Conservation (phyloP, 2,329 filamentous ascomycete genomes). For the Biscogniauxia sp. region DNA sequence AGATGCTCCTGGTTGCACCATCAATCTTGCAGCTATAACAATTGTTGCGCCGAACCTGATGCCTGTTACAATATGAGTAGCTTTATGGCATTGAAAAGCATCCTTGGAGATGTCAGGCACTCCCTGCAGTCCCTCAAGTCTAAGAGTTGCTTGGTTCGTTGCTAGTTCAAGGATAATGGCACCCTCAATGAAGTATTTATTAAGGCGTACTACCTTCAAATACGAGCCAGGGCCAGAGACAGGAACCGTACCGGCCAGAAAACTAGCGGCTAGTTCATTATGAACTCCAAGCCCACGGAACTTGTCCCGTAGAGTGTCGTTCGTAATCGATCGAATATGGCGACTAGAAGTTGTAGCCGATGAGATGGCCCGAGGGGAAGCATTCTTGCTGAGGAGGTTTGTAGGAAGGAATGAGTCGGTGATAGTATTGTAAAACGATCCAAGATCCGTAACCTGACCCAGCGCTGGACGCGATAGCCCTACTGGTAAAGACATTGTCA, state of each 20-base stretch:
- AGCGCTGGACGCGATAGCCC: constrained; percentile 2
- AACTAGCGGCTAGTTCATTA: constrained; percentile 5
- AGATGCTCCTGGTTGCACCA: neutral
- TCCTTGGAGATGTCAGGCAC: neutral
- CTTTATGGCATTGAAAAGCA: neutral
- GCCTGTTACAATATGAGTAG: constrained; percentile 6
- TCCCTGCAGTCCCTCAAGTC: neutral
- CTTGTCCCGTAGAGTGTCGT: constrained; percentile 1
- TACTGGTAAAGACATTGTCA: neutral
- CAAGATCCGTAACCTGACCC: constrained; percentile 5
- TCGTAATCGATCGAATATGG: neutral
- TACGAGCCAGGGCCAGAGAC: constrained; percentile 6
- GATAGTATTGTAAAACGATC: constrained; percentile 4
- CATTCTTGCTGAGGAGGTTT: neutral
- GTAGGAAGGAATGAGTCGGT: constrained; percentile 5
- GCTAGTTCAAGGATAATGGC: constrained; percentile 3
- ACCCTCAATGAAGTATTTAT: constrained; percentile 1
- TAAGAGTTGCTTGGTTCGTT: neutral
- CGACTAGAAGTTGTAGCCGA: neutral
- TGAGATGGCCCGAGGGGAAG: neutral
- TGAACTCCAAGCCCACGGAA: neutral
- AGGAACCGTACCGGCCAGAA: constrained; percentile 4
- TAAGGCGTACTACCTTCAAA: neutral
- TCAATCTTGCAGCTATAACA: constrained; percentile 1
- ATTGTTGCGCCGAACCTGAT: constrained; percentile 4